Conservation (phyloP, 2,329 filamentous ascomycete species). For the Cercospora brassicicola region DNA sequence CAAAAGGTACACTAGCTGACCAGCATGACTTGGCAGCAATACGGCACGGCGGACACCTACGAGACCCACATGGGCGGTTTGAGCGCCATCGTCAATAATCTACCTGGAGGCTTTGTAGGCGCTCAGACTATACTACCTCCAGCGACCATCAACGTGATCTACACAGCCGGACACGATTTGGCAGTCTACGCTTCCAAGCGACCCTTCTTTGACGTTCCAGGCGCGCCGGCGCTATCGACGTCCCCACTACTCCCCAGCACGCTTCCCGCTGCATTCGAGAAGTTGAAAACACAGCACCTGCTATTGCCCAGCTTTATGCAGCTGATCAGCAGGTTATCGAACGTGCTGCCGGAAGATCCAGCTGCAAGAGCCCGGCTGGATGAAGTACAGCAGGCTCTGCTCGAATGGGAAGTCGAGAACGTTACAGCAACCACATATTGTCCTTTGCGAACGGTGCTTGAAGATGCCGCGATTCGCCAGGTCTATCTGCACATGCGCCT, state of each 20-base stretch:
- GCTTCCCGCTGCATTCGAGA: slow-evolving; percentile 14
- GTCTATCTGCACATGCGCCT: slow-evolving; percentile 23
- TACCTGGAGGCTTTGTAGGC: slow-evolving; percentile 23
- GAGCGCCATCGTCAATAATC: slow-evolving; percentile 21
- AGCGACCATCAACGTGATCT: slow-evolving; percentile 19
- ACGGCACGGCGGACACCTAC: slow-evolving; percentile 23
- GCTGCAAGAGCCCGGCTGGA: slow-evolving; percentile 9
- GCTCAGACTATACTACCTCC: slow-evolving; percentile 15
- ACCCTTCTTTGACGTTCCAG: slow-evolving; percentile 18
- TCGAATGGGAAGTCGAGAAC: slow-evolving; percentile 13
- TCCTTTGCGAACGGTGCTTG: slow-evolving; percentile 19
- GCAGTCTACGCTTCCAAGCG: slow-evolving; percentile 21
- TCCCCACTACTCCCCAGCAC: slow-evolving; percentile 11
- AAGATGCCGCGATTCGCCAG: slow-evolving; percentile 23
- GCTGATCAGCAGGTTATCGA: slow-evolving; percentile 13
- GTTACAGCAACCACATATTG: slow-evolving; percentile 20
- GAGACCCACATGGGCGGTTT: slow-evolving; percentile 28
- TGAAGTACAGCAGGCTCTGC: slow-evolving; percentile 17
- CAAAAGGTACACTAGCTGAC: slow-evolving; percentile 5
- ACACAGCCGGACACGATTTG: slow-evolving; percentile 23
- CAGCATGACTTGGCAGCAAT: slow-evolving; percentile 19
- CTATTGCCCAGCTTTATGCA: slow-evolving; percentile 21
- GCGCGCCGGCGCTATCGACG: neutral
- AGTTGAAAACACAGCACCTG: slow-evolving; percentile 17
- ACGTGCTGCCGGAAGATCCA: slow-evolving; percentile 10